Percentiles rank a stretch among this genome's conserved stretches.
phyloP scores from a whole-genome alignment of 768 basidiomycete genomes.

The Rhizopogon vesiculosus region DNA sequence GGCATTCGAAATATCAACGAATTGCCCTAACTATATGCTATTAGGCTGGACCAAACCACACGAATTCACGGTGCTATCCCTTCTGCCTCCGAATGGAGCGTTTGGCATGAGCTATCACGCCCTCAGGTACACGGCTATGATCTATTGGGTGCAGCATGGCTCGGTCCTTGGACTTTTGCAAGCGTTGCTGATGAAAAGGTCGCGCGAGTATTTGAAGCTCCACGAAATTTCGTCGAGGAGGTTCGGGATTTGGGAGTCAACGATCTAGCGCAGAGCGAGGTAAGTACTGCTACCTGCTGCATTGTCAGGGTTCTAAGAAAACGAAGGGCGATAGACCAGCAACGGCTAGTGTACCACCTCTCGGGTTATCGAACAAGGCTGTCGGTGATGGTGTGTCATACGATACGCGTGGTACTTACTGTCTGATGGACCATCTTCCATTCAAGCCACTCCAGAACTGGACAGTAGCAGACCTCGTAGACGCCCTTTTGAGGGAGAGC shows the following conservation, averaged over 20 bases:
- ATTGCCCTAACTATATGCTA: conserved; percentile 1
- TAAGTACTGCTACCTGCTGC: conserved; percentile 17
- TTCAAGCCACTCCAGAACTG: conserved; percentile 12
- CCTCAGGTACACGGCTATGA: conserved; percentile 99
- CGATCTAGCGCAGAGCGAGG: conserved; percentile 46
- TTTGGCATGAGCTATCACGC: conserved; percentile 86
- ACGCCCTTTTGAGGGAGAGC: conserved; percentile 87
- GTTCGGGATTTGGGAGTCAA: conserved; percentile 48
- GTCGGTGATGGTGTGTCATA: conserved; percentile 54
- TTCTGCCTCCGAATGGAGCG: conserved; percentile 11
- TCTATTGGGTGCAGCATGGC: conserved; percentile 72
- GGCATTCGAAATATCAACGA: neutral
- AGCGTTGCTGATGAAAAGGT: conserved; percentile 98
- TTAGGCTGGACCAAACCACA: conserved; percentile 86
- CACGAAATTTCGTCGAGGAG: conserved; percentile 68
- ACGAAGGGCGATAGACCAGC: conserved; percentile 57
- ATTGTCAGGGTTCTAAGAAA: conserved; percentile 2
- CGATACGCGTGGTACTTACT: neutral
- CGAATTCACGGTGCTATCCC: conserved; percentile 72
- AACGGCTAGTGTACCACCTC: conserved; percentile 87
- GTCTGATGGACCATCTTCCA: neutral
- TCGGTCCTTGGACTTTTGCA: conserved; percentile 73
- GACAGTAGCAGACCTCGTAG: conserved; percentile 17
- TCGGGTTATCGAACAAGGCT: conserved; percentile 94
- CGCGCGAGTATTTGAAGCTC: conserved; percentile 88